Conservation (phyloP, 495 filamentous ascomycete species). For the Penicillium canariense region DNA sequence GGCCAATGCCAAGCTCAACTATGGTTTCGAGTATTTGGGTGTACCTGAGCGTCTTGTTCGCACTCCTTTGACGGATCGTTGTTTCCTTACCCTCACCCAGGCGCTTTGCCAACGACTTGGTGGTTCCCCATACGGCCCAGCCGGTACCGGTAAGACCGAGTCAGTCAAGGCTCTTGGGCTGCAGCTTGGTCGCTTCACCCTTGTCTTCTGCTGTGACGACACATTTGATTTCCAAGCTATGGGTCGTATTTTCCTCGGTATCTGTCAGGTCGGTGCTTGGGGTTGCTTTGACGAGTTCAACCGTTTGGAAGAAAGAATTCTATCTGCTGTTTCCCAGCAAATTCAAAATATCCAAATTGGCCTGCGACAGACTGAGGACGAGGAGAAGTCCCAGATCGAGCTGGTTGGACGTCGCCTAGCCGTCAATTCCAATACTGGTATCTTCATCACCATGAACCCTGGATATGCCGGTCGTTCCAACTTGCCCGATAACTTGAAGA, state of each 20-base stretch:
- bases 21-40: constrained; percentile 97
- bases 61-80: constrained; percentile 94
- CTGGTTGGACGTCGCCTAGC: constrained; percentile 82
- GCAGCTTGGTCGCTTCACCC: constrained; percentile 93
- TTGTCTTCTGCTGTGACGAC: constrained; percentile 98
- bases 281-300: constrained; percentile 99
- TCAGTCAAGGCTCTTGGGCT: constrained; percentile 97
- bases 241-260: constrained; percentile 98
- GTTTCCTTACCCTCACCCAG: constrained; percentile 96
- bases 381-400: constrained; percentile 84
- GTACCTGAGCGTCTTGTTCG: constrained; percentile 93
- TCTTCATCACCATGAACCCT: constrained; percentile 99
- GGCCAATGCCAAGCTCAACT: constrained; percentile 93
- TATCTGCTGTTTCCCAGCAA: constrained; percentile 97
- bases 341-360: constrained; percentile 99
- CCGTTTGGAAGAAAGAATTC: constrained; percentile 90
- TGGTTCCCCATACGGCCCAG: constrained; percentile 95
- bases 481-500: constrained; percentile 97
- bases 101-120: constrained; percentile 91
- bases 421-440: constrained; percentile 89
- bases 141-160: constrained; percentile 98
- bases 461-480: constrained; percentile 98
- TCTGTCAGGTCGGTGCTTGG: constrained; percentile 98
- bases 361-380: constrained; percentile 72
- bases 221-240: constrained; percentile 99